Evolutionary conservation across 106 monocot species (phyloP), one percentile per base, ranked within the genome.

Genomic region (Allium cepa): DNA sequence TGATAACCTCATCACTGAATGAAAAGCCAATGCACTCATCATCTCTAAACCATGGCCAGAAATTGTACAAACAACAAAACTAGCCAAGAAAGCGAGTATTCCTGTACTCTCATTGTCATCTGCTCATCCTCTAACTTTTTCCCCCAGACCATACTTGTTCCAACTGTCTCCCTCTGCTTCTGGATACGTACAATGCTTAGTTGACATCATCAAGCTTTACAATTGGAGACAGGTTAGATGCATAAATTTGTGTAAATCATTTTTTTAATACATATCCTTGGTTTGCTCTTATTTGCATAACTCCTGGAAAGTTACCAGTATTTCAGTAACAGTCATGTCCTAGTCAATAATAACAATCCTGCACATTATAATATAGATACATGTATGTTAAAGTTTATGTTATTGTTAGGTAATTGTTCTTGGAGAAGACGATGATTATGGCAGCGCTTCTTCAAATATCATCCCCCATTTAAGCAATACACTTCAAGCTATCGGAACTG

Each of bases 1-100:
- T 18, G 47, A 60, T 72, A 57, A 48, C 4, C 66, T 78, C 15
- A 60, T 60, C 17, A 9, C 15, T 28, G 47, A 66, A 17, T 57
- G 47, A 63, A 71, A 71, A 17, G 77, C 70, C 11, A 22, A 67
- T 4, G 58, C 59, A 47, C 51, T 78, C 56, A 78, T 78, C 12
- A 66, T 17, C 45, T 12, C 50, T 16, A 67, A 46, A 46, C 46
- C 72, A 59, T 48, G 66, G 60, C 59, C 66, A 45, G 72, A 78
- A 28, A 46, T 51, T 1, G 52, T 66, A 3, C 10, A 18, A 49
- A 52, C 61, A 0, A 57, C 51, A 4, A 59, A 49, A 15, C 16
- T 60, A 3, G 59, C 46, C 17, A 51, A 8, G 11, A 66, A 11
- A 60, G 12, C 65, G 14, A 56, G 53, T 28, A 47, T 78, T 18